Conservation (phyloP, 805 yeast species). For the Blastobotrys peoriensis region DNA sequence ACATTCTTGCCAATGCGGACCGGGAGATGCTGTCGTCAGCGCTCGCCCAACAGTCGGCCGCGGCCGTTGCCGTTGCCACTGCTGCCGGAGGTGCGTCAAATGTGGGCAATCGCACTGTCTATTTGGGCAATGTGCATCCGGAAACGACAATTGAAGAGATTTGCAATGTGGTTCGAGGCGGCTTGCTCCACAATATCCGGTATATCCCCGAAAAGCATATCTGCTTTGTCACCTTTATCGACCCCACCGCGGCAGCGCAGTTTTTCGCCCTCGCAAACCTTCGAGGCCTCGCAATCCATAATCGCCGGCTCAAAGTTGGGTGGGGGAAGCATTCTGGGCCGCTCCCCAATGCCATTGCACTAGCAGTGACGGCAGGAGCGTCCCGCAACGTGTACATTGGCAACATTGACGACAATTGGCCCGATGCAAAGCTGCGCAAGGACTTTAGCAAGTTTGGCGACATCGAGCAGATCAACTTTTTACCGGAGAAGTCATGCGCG, state of each 20-base stretch:
- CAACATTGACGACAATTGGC: slow-evolving; percentile 42
- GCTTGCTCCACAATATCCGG: slow-evolving; percentile 77
- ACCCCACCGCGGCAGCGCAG: slow-evolving; percentile 96
- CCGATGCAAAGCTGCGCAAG: slow-evolving; percentile 53
- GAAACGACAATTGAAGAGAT: slow-evolving; percentile 87
- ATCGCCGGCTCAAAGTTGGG: slow-evolving; percentile 82
- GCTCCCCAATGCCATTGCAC: slow-evolving; percentile 73
- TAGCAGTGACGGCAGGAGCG: slow-evolving; percentile 92
- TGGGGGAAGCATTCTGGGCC: slow-evolving; percentile 99
- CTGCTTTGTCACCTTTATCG: slow-evolving; percentile 91
- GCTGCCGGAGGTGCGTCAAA: slow-evolving; percentile 91
- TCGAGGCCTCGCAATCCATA: slow-evolving; percentile 82
- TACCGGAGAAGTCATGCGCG: slow-evolving; percentile 79
- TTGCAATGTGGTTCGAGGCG: slow-evolving; percentile 95
- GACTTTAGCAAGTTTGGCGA: slow-evolving; percentile 85
- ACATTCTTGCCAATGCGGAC: slow-evolving; percentile 64
- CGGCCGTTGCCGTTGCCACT: slow-evolving; percentile 96
- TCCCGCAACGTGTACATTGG: slow-evolving; percentile 91
- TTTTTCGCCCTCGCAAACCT: slow-evolving; percentile 90
- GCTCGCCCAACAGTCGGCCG: slow-evolving; percentile 87
- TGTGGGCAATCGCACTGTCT: slow-evolving; percentile 89
- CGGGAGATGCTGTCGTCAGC: slow-evolving; percentile 40
- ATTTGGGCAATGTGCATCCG: slow-evolving; percentile 83
- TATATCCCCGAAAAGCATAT: slow-evolving; percentile 80
- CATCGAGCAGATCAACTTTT: slow-evolving; percentile 87